These are phyloP conservation scores for Globisporangium splendens DNA, from an alignment of 352 stramenopile species.

Conservation along the genomic window DNA sequence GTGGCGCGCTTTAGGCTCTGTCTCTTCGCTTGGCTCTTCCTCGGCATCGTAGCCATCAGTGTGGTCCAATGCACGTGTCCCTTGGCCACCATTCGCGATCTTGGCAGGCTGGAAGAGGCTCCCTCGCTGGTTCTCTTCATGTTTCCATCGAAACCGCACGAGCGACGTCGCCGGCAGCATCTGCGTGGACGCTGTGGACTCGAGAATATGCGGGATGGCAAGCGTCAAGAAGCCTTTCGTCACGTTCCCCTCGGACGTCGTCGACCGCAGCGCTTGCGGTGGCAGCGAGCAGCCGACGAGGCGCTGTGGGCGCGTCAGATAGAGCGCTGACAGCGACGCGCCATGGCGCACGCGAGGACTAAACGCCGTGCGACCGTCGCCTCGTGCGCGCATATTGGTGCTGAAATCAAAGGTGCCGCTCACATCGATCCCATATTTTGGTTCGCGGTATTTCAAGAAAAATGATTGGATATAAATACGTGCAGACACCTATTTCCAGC, in stretches of 20 bases:
- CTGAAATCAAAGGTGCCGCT: neutral
- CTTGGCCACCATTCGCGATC: constrained; percentile 7
- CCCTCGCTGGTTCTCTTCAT: constrained; percentile 4
- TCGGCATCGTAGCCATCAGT: neutral
- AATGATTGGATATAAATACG: neutral
- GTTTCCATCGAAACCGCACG: constrained; percentile 10
- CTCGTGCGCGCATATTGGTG: neutral
- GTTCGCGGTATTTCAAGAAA: neutral
- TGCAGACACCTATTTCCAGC: neutral
- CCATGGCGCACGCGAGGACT: neutral
- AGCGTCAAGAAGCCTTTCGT: constrained; percentile 11
- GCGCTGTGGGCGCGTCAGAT: constrained; percentile 9
- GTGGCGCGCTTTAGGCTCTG: neutral
- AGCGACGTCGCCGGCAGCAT: constrained; percentile 8
- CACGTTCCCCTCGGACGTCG: neutral
- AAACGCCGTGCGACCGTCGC: neutral
- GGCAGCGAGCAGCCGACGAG: constrained; percentile 12
- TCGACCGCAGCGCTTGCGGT: neutral
- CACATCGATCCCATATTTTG: constrained; percentile 3
- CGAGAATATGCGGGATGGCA: constrained; percentile 12
- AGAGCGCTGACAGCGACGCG: constrained; percentile 8
- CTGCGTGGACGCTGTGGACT: constrained; percentile 11
- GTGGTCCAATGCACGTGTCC: neutral
- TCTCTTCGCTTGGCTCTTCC: constrained; percentile 2
- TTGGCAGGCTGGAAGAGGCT: constrained; percentile 17